These are phyloP conservation scores for Luffa acutangula DNA, from an alignment of 306 rosid genomes.

Conservation along the genomic window DNA sequence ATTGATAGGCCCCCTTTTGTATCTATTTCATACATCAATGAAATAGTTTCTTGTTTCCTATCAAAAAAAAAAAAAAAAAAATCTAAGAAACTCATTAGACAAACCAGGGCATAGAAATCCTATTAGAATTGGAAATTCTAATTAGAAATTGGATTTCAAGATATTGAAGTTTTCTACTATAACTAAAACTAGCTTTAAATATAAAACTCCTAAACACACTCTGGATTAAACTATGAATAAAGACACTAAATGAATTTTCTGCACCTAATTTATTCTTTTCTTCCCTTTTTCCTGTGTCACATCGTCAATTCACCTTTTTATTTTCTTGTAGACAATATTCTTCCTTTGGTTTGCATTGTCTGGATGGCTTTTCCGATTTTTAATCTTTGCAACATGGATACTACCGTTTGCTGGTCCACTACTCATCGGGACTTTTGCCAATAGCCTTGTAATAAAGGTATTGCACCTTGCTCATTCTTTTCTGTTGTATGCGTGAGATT, in stretches of 20 bases:
- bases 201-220: not conserved
- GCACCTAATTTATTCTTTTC: not conserved
- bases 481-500: not conserved
- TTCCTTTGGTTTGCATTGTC: slow-evolving; percentile 93
- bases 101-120: not conserved
- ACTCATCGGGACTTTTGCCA: slow-evolving; percentile 78
- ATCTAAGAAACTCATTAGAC: not conserved
- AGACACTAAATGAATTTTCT: not conserved
- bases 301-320: not conserved
- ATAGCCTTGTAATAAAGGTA: slow-evolving; percentile 78
- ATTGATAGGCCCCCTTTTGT: no score
- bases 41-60: no score
- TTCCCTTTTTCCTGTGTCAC: not conserved
- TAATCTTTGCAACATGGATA: slow-evolving; percentile 69
- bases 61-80: no score
- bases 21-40: no score
- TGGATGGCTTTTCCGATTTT: slow-evolving; percentile 86
- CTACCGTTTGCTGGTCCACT: slow-evolving; percentile 96
- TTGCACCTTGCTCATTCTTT: not conserved
- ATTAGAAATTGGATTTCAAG: not conserved
- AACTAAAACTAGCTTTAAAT: not conserved
- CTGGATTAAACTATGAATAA: not conserved
- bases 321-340: slow-evolving; percentile 64
- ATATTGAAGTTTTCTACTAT: not conserved
- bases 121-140: not conserved